Evolutionary conservation across 2,329 filamentous ascomycete species (phyloP).

Genomic region (Fusarium poae): DNA sequence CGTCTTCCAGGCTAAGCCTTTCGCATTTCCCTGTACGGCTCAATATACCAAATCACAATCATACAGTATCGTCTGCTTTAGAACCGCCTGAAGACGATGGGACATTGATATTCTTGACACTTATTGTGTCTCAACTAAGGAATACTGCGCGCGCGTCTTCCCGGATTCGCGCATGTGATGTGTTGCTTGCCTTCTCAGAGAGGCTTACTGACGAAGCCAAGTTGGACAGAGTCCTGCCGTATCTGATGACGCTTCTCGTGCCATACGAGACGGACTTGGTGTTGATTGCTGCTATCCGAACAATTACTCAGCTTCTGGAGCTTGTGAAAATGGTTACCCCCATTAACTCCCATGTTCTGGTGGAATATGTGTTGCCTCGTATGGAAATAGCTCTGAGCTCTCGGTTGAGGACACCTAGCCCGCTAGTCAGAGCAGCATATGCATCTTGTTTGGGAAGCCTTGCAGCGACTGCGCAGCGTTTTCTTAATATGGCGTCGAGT

Average conservation of each 20-base stretch:
- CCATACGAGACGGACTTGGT: slow-evolving; percentile 87
- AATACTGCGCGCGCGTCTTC: slow-evolving; percentile 92
- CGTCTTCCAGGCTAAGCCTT: slow-evolving; percentile 62
- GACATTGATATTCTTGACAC: slow-evolving; percentile 89
- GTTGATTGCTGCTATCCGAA: slow-evolving; percentile 84
- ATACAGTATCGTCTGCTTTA: slow-evolving; percentile 71
- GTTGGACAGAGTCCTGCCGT: slow-evolving; percentile 91
- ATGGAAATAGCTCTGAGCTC: slow-evolving; percentile 68
- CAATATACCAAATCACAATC: slow-evolving; percentile 87
- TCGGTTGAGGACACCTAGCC: slow-evolving; percentile 63
- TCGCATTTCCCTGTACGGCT: slow-evolving; percentile 84
- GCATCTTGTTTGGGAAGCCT: slow-evolving; percentile 91
- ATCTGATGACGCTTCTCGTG: slow-evolving; percentile 81
- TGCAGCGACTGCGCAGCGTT: slow-evolving; percentile 84
- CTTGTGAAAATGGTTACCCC: slow-evolving; percentile 90
- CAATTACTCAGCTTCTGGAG: slow-evolving; percentile 88
- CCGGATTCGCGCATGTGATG: slow-evolving; percentile 87
- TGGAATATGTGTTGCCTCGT: slow-evolving; percentile 75
- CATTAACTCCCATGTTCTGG: slow-evolving; percentile 76
- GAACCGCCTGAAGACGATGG: slow-evolving; percentile 83
- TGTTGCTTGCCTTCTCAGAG: slow-evolving; percentile 92
- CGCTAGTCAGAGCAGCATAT: slow-evolving; percentile 88
- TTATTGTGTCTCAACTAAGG: slow-evolving; percentile 88
- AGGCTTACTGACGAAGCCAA: slow-evolving; percentile 95
- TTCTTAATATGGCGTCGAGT: slow-evolving; percentile 91